Percentiles rank a stretch among this genome's conserved stretches.
These are phyloP conservation scores for Saccharomycopsis malanga DNA, from an alignment of 805 yeast species.

Conservation along the genomic window DNA sequence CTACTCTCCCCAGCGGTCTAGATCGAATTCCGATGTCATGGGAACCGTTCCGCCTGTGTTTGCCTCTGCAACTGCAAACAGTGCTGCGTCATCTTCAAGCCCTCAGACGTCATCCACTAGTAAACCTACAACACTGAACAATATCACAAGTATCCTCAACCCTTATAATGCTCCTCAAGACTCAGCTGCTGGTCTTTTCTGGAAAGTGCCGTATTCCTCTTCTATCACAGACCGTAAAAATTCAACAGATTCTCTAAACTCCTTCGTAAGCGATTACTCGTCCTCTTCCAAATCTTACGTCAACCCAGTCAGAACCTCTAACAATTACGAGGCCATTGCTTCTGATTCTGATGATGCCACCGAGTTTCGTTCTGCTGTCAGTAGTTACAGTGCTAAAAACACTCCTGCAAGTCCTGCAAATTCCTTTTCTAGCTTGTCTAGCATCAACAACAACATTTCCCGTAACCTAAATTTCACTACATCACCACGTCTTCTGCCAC, in stretches of 20 bases:
- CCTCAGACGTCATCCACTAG: not conserved
- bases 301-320: not conserved
- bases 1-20: not conserved
- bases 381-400: not conserved
- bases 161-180: not conserved
- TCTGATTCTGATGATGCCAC: conserved; percentile 13
- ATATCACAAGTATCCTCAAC: conserved; percentile 1
- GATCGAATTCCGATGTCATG: not conserved
- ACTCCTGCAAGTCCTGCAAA: conserved; percentile 12
- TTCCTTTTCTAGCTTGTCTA: conserved; percentile 5
- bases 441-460: conserved; percentile 7
- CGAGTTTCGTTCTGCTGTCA: conserved; percentile 9
- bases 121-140: not conserved
- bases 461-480: not conserved
- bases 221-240: conserved; percentile 37
- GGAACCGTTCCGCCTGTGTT: too few species aligned
- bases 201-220: conserved; percentile 59
- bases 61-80: not conserved
- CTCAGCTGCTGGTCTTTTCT: conserved; percentile 37
- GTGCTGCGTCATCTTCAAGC: not conserved
- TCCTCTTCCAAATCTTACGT: conserved; percentile 24
- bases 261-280: conserved; percentile 38
- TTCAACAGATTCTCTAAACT: conserved; percentile 44
- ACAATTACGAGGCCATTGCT: conserved; percentile 2
- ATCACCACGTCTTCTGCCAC: conserved; percentile 3